Percentiles rank a stretch among this genome's conserved stretches.
Evolutionary conservation across 2,329 filamentous ascomycete species (phyloP).

Genomic region (Xylariales sp.): DNA sequence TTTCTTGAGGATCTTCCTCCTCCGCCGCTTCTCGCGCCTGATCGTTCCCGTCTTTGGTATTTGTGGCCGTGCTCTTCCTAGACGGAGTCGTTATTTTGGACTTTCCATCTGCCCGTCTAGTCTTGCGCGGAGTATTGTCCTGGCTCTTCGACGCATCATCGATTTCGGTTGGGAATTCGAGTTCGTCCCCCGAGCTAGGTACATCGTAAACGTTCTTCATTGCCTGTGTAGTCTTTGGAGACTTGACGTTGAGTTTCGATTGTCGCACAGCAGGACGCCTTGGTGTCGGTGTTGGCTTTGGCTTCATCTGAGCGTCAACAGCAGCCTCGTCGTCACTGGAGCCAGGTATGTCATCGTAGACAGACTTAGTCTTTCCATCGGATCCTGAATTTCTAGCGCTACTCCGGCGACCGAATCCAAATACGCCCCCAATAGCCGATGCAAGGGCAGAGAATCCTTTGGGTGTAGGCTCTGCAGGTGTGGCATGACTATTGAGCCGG

Average conservation of each 20-base stretch:
- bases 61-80: constrained; percentile 1
- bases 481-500: constrained; percentile 5
- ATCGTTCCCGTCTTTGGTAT: not conserved
- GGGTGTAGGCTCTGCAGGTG: not conserved
- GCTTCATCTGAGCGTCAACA: not conserved
- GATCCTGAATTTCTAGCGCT: not conserved
- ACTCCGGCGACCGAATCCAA: constrained; percentile 1
- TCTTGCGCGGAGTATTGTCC: constrained; percentile 13
- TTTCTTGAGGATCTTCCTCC: not conserved
- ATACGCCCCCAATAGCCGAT: constrained; percentile 5
- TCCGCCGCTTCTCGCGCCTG: not conserved
- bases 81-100: not conserved
- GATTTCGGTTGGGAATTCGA: constrained; percentile 3
- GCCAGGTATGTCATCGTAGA: constrained; percentile 1
- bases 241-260: constrained; percentile 19
- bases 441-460: constrained; percentile 5
- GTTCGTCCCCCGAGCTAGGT: constrained; percentile 24
- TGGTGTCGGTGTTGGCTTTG: no score
- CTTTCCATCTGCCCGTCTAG: constrained; percentile 6
- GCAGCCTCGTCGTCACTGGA: not conserved
- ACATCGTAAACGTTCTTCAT: constrained; percentile 22
- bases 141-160: constrained; percentile 9
- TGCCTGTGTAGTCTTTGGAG: constrained; percentile 7
- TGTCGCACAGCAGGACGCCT: constrained; percentile 15
- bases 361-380: not conserved